phyloP scores from a whole-genome alignment of 2,329 filamentous ascomycete species.

The Aspergillus novofumigatus region DNA sequence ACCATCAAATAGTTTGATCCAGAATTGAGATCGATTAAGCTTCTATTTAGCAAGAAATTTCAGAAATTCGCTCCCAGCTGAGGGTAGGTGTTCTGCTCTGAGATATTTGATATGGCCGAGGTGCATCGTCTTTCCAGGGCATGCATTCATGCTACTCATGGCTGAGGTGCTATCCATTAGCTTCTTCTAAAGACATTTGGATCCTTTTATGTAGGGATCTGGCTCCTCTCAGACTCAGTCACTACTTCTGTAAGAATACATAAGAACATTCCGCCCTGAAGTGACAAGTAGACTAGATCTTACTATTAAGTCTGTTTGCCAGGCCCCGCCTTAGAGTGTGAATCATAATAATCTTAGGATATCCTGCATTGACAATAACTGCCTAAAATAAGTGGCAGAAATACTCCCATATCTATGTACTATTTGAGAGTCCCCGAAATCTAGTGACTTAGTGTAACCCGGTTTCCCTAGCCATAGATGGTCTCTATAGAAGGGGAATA shows the following conservation, averaged over 20 bases:
- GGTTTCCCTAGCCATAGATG: conserved; percentile 5
- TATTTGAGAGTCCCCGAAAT: conserved; percentile 5
- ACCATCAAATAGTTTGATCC: no score
- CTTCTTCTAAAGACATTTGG: conserved; percentile 10
- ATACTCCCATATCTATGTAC: conserved; percentile 4
- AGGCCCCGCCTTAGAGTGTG: conserved; percentile 8
- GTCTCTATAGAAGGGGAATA: conserved; percentile 4
- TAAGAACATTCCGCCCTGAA: conserved; percentile 1
- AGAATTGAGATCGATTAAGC: no score
- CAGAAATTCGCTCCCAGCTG: no score
- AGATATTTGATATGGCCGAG: conserved; percentile 10
- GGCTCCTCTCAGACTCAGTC: conserved; percentile 7
- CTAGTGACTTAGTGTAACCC: conserved; percentile 7
- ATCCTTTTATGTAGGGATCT: conserved; percentile 11
- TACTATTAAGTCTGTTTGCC: conserved; percentile 10
- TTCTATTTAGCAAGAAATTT: no score
- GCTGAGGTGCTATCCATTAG: conserved; percentile 11
- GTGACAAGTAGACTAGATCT: background rate
- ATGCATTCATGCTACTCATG: conserved; percentile 8
- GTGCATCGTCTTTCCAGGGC: conserved; percentile 9
- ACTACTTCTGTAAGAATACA: conserved; percentile 5
- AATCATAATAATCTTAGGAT: conserved; percentile 10
- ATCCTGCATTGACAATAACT: conserved; percentile 8
- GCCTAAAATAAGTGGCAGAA: conserved; percentile 7
- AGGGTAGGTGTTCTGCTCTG: no score